Base-by-base conservation (phyloP, 768 basidiomycete species). In the Mrakia gelida region DNA sequence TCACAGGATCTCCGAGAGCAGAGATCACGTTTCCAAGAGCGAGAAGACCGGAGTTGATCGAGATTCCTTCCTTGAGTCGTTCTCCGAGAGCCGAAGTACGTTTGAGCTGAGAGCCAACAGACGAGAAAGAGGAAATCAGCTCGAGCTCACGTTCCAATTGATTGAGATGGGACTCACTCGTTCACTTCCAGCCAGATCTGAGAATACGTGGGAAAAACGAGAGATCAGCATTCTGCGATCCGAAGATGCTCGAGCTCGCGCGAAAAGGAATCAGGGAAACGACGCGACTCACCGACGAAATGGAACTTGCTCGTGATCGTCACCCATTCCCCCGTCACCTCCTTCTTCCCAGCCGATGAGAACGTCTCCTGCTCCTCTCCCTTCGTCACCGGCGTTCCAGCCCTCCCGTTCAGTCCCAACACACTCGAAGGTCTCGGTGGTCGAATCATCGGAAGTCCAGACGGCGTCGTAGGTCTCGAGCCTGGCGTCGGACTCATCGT, bases 1-100 rank as follows among this genome's bases (percentile, higher is more conserved):
- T 90, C 61, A 92, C 87, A 43, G 96, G 96, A 85, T 98, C 96
- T 10, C 94, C 96, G 28, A 98, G 90, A 0, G 95, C 94, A 79
- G 96, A 98, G 78, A 99, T 98, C 82, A 99, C 97, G 84, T 99
- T 99, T 67, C 97, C 97, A 30, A 99, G 89, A 26, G 97, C 96
- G 52, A 95, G 88, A 49, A 99, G 89, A 79, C 97, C 97, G 79
- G 93, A 92, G 86, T 99, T 99, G 86, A 98, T 98, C 41, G 94
- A 94, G 75, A 97, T 97, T n/a, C 96, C 96, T 86, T 98, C 97
- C 84, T 94, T 98, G 85, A 96, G 93, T 76, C 96, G 92, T 80
- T 98, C 96, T 7, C 97, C 97, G 13, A 91, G 91, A 7, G 96
- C 97, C 0, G 95, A 93, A 13, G 97, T 99, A 62, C 97, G 91